Evolutionary conservation across 768 basidiomycete species (phyloP), one percentile per base, ranked within the genome.

Genomic region (Boletus huronensis): DNA sequence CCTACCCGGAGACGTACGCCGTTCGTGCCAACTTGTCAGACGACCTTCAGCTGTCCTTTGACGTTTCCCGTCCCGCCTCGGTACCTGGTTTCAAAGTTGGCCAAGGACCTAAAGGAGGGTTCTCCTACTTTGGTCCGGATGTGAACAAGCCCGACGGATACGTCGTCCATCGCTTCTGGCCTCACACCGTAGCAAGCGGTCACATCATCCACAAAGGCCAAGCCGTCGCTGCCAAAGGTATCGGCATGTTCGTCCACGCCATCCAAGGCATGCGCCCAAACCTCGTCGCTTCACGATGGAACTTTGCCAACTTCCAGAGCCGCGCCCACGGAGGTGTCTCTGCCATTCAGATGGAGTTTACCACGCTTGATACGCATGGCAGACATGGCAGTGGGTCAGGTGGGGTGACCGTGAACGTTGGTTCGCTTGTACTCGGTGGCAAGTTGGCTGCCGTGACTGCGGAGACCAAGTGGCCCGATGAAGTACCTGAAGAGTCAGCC

Each of bases 241-340:
- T 80, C 35, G 91, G 92, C 28, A 90, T 93, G 88, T 85, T 96
- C 70, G 81, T 95, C 19, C 91, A 96, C 70, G 96, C 96, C 42
- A 97, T 98, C 69, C 96, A 98, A 69, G 97, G 96, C 70, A 96
- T 99, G 93, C 83, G 93, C 8, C 94, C 96, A 46, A 90, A 99
- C 72, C 81, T 93, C 52, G 84, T 97, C 63, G 97, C 97, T 14
- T 77, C 90, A 19, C 74, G 88, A 9, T 99, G 97, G 97, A 98
- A 98, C 76, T 99, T 98, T 74, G 87, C 78, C 28, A 80, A 89
- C 75, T 99, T 99, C 79, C 87, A 93, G 70, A 88, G 89, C 65
- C 71, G 76, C 17, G 76, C 82, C 25, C 79, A 83, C 46, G 85
- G 82, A 17, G 88, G 88, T 8, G 87, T 92, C 8, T 85, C 92